phyloP scores from a whole-genome alignment of 2,329 filamentous ascomycete species.

The Paecilomyces formosus region DNA sequence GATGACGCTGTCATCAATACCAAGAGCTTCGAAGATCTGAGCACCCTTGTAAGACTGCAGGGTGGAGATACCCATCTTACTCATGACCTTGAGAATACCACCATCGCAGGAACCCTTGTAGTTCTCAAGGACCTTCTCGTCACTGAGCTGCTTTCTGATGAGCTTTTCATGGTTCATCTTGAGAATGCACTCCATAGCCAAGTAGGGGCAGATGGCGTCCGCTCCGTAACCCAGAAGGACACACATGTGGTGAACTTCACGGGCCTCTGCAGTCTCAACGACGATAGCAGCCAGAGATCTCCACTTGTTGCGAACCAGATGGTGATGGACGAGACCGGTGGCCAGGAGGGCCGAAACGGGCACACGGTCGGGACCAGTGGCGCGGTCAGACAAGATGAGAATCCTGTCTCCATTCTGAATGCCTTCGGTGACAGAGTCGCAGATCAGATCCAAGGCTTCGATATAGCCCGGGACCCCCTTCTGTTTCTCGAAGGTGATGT shows the following conservation, averaged over 20 bases:
- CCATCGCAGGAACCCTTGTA: slow-evolving; percentile 96
- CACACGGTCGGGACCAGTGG: slow-evolving; percentile 73
- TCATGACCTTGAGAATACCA: slow-evolving; percentile 97
- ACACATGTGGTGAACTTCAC: slow-evolving; percentile 98
- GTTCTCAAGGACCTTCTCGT: slow-evolving; percentile 81
- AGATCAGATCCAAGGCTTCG: slow-evolving; percentile 80
- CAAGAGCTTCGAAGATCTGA: slow-evolving; percentile 94
- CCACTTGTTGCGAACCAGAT: slow-evolving; percentile 93
- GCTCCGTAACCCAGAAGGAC: slow-evolving; percentile 94
- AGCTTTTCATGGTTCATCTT: slow-evolving; percentile 93
- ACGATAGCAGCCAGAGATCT: slow-evolving; percentile 79
- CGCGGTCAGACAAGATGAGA: slow-evolving; percentile 82
- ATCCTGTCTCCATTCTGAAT: slow-evolving; percentile 79
- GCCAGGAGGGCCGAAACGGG: slow-evolving; percentile 79
- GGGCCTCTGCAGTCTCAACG: slow-evolving; percentile 88
- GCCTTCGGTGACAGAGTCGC: slow-evolving; percentile 72
- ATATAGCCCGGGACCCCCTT: slow-evolving; percentile 79
- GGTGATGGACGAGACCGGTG: slow-evolving; percentile 90
- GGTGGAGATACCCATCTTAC: slow-evolving; percentile 98
- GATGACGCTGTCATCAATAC: slow-evolving; percentile 84
- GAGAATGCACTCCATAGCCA: slow-evolving; percentile 91
- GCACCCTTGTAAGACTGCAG: slow-evolving; percentile 95
- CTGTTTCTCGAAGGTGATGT: slow-evolving; percentile 85
- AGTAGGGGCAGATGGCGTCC: slow-evolving; percentile 89
- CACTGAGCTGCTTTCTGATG: slow-evolving; percentile 79